Percentiles rank a stretch among this genome's conserved stretches.
These are phyloP conservation scores for Cynara cardunculus DNA, from an alignment of 129 eudicot genomes.

Conservation along the genomic window DNA sequence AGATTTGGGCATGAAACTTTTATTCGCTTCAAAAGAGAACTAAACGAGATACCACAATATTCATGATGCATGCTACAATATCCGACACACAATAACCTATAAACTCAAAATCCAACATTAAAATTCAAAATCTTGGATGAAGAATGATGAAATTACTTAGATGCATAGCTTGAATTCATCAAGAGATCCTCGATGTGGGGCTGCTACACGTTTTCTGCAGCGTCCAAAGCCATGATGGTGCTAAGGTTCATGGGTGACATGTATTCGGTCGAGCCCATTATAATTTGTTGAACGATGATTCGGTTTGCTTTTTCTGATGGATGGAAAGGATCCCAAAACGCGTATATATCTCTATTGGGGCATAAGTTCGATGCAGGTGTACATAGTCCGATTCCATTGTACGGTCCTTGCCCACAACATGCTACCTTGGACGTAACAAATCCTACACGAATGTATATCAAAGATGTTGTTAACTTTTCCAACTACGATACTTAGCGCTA, in stretches of 20 bases:
- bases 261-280: conserved; percentile 18
- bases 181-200: not conserved
- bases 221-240: conserved; percentile 34
- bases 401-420: conserved; percentile 55
- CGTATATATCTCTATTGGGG: conserved; percentile 27
- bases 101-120: conserved; percentile 15
- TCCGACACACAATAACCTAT: not conserved
- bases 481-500: not conserved
- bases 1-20: not conserved
- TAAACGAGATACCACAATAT: not conserved
- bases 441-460: conserved; percentile 16
- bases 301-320: conserved; percentile 41
- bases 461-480: not conserved
- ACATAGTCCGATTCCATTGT: conserved; percentile 46
- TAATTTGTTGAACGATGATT: conserved; percentile 27
- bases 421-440: conserved; percentile 31
- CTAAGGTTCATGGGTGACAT: conserved; percentile 44
- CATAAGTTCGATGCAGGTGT: conserved; percentile 37
- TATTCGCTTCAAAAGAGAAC: not conserved
- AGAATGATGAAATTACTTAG: conserved; percentile 14
- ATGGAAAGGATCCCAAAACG: conserved; percentile 50
- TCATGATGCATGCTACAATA: conserved; percentile 3
- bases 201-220: conserved; percentile 3
- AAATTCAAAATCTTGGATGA: not conserved
- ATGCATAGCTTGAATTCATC: conserved; percentile 4